These are phyloP conservation scores for Tolypocladium ophioglossoides DNA, from an alignment of 2,329 filamentous ascomycete genomes.

Conservation along the genomic window DNA sequence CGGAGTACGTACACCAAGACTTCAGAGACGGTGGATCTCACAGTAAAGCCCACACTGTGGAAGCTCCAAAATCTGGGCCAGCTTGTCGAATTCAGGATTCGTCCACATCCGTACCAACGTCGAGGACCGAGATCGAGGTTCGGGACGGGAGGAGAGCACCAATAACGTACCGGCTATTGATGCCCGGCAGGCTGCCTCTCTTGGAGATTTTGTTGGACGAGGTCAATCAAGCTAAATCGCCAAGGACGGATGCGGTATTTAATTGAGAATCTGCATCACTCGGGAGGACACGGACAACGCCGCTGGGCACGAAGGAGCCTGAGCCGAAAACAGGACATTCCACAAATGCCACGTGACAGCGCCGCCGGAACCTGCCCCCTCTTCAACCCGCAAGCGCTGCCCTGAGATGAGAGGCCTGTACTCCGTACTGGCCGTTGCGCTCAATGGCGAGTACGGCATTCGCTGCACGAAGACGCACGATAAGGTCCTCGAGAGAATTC, in stretches of 20 bases:
- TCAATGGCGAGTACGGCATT: constrained; percentile 6
- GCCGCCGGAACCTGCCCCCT: neutral
- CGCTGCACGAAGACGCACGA: constrained; percentile 7
- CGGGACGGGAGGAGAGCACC: too few species aligned
- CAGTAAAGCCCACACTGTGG: neutral
- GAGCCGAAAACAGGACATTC: too few species aligned
- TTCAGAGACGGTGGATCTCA: too few species aligned
- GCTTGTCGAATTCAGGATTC: neutral
- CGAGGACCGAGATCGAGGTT: constrained; percentile 1
- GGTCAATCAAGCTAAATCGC: neutral
- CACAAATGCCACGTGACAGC: neutral
- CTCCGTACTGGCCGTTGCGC: neutral
- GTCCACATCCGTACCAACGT: neutral
- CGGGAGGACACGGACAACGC: constrained; percentile 2
- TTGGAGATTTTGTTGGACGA: neutral
- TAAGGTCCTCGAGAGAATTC: constrained; percentile 8
- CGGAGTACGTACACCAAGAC: neutral
- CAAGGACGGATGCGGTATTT: neutral
- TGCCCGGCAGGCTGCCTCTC: too few species aligned
- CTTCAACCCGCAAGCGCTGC: neutral
- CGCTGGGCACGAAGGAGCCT: neutral
- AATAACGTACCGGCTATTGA: too few species aligned
- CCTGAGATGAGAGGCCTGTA: neutral
- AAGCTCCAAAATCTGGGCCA: neutral
- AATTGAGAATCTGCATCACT: neutral